Percentiles rank a stretch among this genome's conserved stretches.
Evolutionary conservation across 139 green algal species (phyloP).

Genomic region (Closterium sp.): DNA sequence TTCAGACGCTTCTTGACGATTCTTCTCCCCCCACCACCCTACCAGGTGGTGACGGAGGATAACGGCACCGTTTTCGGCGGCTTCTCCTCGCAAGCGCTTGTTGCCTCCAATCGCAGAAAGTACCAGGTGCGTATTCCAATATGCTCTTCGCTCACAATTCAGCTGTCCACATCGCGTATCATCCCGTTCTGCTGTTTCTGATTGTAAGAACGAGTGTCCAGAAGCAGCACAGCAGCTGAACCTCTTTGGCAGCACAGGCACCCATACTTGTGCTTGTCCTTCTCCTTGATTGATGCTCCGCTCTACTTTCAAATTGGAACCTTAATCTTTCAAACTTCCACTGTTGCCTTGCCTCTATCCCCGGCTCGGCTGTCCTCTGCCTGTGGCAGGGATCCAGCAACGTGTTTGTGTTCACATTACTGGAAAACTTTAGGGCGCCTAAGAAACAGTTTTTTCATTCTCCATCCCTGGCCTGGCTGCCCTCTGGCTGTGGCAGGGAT

Average conservation of each 20-base stretch:
- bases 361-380: no score
- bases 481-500: constrained; percentile 14
- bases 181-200: no score
- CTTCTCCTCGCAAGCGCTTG: constrained; percentile 12
- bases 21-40: no score
- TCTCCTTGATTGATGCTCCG: neutral
- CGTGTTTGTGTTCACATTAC: no score
- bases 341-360: no score
- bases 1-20: neutral
- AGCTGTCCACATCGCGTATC: no score
- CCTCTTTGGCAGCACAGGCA: neutral
- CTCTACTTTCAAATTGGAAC: neutral
- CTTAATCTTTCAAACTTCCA: neutral
- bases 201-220: no score
- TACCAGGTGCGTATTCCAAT: constrained; percentile 15
- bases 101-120: constrained; percentile 40
- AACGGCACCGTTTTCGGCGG: constrained; percentile 38
- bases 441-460: no score
- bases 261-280: neutral
- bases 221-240: no score
- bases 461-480: neutral
- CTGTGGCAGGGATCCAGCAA: no score
- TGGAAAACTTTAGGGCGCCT: no score
- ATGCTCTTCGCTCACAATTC: no score
- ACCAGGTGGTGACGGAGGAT: constrained; percentile 34